These are phyloP conservation scores for Tuctoria greenei DNA, from an alignment of 176 grass and related monocot genomes.

Conservation along the genomic window DNA sequence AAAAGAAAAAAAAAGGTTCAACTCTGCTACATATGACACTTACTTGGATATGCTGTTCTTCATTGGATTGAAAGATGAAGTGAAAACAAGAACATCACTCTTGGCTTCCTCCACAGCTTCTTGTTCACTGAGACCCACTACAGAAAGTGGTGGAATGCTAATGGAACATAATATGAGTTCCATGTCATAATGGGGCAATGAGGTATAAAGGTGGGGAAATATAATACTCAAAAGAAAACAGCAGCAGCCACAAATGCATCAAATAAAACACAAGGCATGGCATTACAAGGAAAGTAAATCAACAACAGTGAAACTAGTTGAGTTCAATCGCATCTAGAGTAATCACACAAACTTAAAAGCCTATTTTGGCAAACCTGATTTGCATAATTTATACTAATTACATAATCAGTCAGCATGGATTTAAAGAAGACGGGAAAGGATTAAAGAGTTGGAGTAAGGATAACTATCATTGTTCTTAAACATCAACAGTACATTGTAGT, in stretches of 20 bases:
- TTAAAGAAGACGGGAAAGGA: not conserved
- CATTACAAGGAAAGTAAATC: not conserved
- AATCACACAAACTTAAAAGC: not conserved
- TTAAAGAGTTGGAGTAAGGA: not conserved
- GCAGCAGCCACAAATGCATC: not conserved
- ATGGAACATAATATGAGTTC: conserved; percentile 15
- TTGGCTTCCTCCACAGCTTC: conserved; percentile 68
- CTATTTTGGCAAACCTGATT: not conserved
- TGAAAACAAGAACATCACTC: conserved; percentile 75
- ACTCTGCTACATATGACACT: not conserved
- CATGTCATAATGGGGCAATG: conserved; percentile 14
- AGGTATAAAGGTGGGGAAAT: not conserved
- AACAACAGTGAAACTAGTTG: not conserved
- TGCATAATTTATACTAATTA: not conserved
- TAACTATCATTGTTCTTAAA: not conserved
- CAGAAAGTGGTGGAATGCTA: conserved; percentile 88
- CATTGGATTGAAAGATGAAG: conserved; percentile 90
- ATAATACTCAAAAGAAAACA: not conserved
- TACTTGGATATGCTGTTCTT: conserved; percentile 98
- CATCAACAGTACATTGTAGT: not conserved
- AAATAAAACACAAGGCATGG: not conserved
- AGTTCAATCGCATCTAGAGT: not conserved
- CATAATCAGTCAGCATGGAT: not conserved
- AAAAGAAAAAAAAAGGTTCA: not conserved
- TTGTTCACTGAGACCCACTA: conserved; percentile 86